Evolutionary conservation across 2,329 filamentous ascomycete genomes (phyloP), one percentile per base, ranked within the genome.

Genomic region (Phialemoniopsis sp.): DNA sequence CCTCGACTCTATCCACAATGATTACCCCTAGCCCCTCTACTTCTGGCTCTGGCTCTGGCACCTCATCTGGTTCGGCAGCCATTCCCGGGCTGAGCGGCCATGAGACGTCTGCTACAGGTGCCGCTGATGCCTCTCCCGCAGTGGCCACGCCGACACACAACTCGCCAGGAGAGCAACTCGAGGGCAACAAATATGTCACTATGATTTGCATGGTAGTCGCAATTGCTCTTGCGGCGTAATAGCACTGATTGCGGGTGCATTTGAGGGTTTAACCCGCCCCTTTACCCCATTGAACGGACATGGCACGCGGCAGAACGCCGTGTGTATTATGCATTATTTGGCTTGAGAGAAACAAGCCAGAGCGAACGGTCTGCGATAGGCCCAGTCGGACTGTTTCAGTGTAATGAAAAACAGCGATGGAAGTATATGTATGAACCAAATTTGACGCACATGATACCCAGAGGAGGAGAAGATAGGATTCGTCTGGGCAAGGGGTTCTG

Each of bases 1-100:
- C 26, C 28, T 28, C 21, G n/a, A 33, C 39, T 12, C 21, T 26
- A 26, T 26, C 21, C 10, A 26, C 21, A 10, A 26, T 26, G 21
- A 26, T 26, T 10, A n/a, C 17, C 13, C n/a, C 32, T 14, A 34
- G 19, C 28, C 26, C 34, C 12, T 21, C 38, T 3, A 14, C 29
- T 28, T 8, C 13, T 18, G 15, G 15, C 8, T 26, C 21, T 26
- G 21, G 21, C 6, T 26, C 21, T 26, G 21, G 21, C 6, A 6
- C 21, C 21, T 26, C 21, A 6, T 26, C 21, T 6, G 10, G 6
- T 26, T 10, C 21, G 21, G 21, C 21, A 26, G 26, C 43, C 21
- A 40, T 46, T 36, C 51, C 55, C 8, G 66, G 63, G 3, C 48
- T 65, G 15, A 56, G 57, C 40, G 63, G 64, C 21, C 59, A 66